phyloP scores from a whole-genome alignment of 495 filamentous ascomycete species.

The Penicillium atrosanguineum region DNA sequence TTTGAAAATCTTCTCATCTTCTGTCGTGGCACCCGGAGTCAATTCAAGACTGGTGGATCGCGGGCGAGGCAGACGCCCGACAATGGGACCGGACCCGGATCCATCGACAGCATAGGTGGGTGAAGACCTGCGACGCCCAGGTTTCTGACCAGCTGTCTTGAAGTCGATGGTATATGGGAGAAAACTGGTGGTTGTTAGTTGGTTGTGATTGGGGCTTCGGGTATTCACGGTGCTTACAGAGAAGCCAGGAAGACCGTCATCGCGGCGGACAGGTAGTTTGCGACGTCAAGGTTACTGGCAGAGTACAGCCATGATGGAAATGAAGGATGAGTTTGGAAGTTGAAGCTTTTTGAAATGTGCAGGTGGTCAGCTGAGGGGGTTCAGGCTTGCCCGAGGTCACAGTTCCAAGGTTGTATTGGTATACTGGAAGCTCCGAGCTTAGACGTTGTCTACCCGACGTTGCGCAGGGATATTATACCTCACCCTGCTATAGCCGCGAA shows the following conservation, averaged over 20 bases:
- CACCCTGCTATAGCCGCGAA: conserved; percentile 9
- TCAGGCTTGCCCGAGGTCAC: not conserved
- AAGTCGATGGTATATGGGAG: conserved; percentile 44
- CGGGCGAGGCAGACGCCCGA: conserved; percentile 25
- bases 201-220: not conserved
- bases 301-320: not conserved
- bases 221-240: conserved; percentile 20
- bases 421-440: not conserved
- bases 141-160: conserved; percentile 16
- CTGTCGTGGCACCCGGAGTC: conserved; percentile 59
- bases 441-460: conserved; percentile 8
- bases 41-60: conserved; percentile 37
- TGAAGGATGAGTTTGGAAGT: not conserved
- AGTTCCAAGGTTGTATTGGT: conserved; percentile 1
- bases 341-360: not conserved
- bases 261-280: not conserved
- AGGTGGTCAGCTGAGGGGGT: conserved; percentile 1
- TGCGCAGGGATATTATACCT: conserved; percentile 10
- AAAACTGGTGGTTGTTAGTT: conserved; percentile 24
- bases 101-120: conserved; percentile 31
- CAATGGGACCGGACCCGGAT: conserved; percentile 39
- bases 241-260: conserved; percentile 37
- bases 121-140: conserved; percentile 21
- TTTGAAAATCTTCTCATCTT: conserved; percentile 59
- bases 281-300: not conserved